Base-by-base conservation (phyloP, 2,329 filamentous ascomycete genomes). In the Apiospora phragmitis region DNA sequence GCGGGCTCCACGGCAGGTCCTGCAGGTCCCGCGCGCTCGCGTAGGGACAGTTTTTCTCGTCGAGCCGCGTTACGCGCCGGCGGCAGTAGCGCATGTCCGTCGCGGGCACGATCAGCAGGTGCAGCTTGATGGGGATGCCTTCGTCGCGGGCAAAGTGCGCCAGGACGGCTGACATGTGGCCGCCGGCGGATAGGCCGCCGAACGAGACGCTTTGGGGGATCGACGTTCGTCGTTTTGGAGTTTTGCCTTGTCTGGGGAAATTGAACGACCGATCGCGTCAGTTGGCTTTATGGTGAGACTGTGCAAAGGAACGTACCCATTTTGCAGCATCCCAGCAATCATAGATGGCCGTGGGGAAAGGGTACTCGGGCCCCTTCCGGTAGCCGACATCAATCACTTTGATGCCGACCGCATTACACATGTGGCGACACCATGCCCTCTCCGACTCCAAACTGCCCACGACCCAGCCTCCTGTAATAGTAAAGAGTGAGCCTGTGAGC, bases 121-220 rank as follows among this genome's bases (percentile, higher is more conserved):
- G 77, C 4, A 80, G 69, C 42, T 78, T 80, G 38, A 82, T 73
- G 3, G 75, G 70, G 29, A 77, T 59, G 0, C 42, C 67, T n/a
- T 79, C 76, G 47, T 82, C 79, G 26, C 79, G 75, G 59, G 79
- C 80, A 14, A 81, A 75, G 69, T 80, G 79, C 0, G 79, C 76
- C 45, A 81, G 71, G 0, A 82, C 79, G 11, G 80, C 79, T 2
- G 78, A 76, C 70, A 79, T 77, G 9, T 77, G 75, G 2, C 75
- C 75, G 4, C 74, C 76, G 1, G 76, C 75, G 0, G 75, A 75
- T n/a, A 77, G 70, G 0, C 75, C 76, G 0, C 76, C 75, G 26
- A 77, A 76, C 0, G 75, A 76, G 16, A 76, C 72, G 47, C 73
- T 74, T 12, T 55, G 26, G 3, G 75, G 70, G 21, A n/a, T 75